Evolutionary conservation across 805 yeast genomes (phyloP), one percentile per base, ranked within the genome.

Genomic region (Candida nitratophila): DNA sequence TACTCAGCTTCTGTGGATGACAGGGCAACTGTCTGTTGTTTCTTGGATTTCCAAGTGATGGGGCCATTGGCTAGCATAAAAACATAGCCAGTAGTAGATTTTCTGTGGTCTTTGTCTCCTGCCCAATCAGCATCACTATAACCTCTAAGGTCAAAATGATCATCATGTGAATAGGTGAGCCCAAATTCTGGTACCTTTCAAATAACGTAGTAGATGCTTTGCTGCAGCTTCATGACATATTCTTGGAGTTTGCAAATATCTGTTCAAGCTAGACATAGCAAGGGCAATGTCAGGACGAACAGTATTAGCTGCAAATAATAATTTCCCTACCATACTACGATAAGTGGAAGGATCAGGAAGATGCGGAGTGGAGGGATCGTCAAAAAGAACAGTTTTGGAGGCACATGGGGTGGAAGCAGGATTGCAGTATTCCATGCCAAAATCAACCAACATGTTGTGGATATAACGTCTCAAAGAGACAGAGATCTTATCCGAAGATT

Each of bases 231-330:
- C 27, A 24, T 24, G 27, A 24, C 27, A 24, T 24, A 7, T 6
- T 24, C 27, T 24, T 24, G 27, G 27, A 7, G 6, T 10, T 24
- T 10, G 6, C 10, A 24, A 24, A 24, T 24, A 10, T 24, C 27
- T 24, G 53, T 51, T 52, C 49, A 53, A 53, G 49, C 53, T 42
- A 49, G 57, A 55, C 50, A 52, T 53, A 49, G 54, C 55, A 49
- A 49, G 51, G 45, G 57, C 52, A 6, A 38, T 31, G 9, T 37
- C 45, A 10, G 45, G 41, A 12, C 45, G 30, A 20, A 32, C 41
- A 30, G 41, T 38, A 16, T 38, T 42, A 11, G 40, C 35, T n/a
- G 40, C 41, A 42, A 42, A 37, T 22, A 37, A 31, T 31, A 42
- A 42, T 20, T 40, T 40, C 30, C 42, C 42, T 34, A 40, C 42